Evolutionary conservation across 139 green algal genomes (phyloP).

Genomic region (Choricystis sp.): DNA sequence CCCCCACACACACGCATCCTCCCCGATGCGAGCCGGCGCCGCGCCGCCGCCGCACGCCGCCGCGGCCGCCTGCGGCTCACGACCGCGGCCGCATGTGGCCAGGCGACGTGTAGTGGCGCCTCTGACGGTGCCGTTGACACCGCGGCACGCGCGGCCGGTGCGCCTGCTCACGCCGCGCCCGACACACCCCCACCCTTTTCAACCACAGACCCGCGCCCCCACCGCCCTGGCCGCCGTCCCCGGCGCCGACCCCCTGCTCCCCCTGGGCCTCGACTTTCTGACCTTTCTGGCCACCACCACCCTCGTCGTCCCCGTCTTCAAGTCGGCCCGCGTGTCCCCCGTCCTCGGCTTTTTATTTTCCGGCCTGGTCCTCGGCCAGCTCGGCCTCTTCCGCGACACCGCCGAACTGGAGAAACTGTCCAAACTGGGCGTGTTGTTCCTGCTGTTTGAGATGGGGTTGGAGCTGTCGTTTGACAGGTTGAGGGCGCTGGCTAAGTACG

Average conservation of each 20-base stretch:
- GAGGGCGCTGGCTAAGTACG: constrained; percentile 79
- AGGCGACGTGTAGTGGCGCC: too few species aligned
- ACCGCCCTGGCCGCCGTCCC: too few species aligned
- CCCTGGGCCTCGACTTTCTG: constrained; percentile 64
- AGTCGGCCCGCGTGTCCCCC: constrained; percentile 61
- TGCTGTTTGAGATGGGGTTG: constrained; percentile 96
- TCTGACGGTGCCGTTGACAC: too few species aligned
- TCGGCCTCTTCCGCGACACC: constrained; percentile 70
- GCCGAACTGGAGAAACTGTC: constrained; percentile 75
- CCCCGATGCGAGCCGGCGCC: too few species aligned
- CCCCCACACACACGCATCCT: too few species aligned
- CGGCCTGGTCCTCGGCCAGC: constrained; percentile 71
- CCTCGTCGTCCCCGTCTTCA: constrained; percentile 81
- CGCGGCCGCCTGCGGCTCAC: too few species aligned
- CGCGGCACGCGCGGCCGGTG: too few species aligned
- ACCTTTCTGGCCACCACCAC: constrained; percentile 80
- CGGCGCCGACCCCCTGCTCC: constrained; percentile 17
- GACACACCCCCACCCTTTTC: not conserved
- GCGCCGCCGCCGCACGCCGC: too few species aligned
- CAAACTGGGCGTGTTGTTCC: constrained; percentile 90
- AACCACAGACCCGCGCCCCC: constrained; percentile 4
- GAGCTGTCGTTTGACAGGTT: constrained; percentile 80
- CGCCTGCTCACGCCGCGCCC: not conserved
- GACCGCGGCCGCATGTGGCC: too few species aligned
- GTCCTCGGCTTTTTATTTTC: constrained; percentile 83